Percentiles rank a stretch among this genome's conserved stretches.
phyloP scores from a whole-genome alignment of 177 flowering plant species.

The Vitis hybrid region DNA sequence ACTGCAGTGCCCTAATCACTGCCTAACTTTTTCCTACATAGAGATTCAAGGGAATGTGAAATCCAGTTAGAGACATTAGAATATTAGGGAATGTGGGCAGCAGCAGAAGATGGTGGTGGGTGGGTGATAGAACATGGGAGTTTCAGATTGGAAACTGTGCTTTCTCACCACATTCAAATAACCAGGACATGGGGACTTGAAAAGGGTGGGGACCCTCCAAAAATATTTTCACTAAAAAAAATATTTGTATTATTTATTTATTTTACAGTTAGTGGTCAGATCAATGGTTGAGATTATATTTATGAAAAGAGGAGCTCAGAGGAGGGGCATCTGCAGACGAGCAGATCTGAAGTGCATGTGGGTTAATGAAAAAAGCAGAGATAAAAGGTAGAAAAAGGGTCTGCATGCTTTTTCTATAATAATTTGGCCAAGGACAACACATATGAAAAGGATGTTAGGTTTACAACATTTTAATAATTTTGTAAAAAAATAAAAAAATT shows the following conservation, averaged over 20 bases:
- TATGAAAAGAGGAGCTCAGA: background rate
- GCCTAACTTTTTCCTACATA: background rate
- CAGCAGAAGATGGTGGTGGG: constrained; percentile 11
- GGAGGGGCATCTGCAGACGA: background rate
- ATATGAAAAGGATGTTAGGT: constrained; percentile 14
- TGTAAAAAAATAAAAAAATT: too few species aligned
- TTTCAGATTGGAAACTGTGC: constrained; percentile 24
- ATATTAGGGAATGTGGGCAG: constrained; percentile 36
- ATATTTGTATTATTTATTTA: background rate
- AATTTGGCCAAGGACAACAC: constrained; percentile 17
- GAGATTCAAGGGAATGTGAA: constrained; percentile 24
- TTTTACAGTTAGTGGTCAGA: background rate
- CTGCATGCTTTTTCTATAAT: constrained; percentile 12
- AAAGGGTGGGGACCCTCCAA: background rate
- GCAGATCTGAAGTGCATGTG: constrained; percentile 30
- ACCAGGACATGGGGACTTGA: constrained; percentile 31
- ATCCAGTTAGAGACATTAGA: constrained; percentile 14
- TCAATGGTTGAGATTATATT: constrained; percentile 5
- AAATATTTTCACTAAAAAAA: too few species aligned
- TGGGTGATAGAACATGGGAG: constrained; percentile 44
- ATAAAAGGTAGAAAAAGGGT: background rate
- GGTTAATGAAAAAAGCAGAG: constrained; percentile 17
- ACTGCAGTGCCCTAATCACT: background rate
- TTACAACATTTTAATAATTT: background rate
- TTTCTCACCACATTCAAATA: constrained; percentile 19